phyloP scores from a whole-genome alignment of 108 stramenopile species.

The Ochromonas danica region DNA sequence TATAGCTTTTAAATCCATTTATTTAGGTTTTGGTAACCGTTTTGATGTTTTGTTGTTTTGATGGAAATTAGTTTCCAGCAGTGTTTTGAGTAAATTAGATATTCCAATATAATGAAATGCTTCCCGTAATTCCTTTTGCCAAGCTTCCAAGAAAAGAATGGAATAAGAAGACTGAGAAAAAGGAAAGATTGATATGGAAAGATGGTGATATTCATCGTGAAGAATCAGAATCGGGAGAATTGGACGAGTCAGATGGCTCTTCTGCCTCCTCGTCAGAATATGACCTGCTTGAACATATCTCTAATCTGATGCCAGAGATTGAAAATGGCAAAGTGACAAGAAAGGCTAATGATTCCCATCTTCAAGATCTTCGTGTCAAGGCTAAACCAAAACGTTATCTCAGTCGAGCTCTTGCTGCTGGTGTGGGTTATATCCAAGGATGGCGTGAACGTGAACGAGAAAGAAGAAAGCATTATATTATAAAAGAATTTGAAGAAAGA shows the following conservation, averaged over 20 bases:
- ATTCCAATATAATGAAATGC: no score
- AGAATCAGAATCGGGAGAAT: background rate
- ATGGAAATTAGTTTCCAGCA: no score
- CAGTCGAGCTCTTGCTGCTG: background rate
- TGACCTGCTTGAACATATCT: background rate
- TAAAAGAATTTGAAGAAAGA: background rate
- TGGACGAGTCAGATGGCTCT: background rate
- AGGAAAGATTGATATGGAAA: background rate
- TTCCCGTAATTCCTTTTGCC: constrained; percentile 7
- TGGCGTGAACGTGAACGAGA: background rate
- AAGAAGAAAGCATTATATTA: background rate
- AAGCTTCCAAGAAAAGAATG: background rate
- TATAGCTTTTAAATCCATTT: no score
- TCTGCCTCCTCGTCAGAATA: background rate
- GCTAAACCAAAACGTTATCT: background rate
- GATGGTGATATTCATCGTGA: background rate
- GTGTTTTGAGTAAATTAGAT: no score
- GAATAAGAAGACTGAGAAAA: background rate
- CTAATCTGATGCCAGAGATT: background rate
- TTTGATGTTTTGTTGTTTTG: no score
- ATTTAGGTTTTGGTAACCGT: no score
- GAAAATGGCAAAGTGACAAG: background rate
- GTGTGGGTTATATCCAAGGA: background rate
- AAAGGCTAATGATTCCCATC: background rate
- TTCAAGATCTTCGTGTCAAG: background rate